phyloP scores from a whole-genome alignment of 345 rosid species.

The Rubroshorea leprosula region DNA sequence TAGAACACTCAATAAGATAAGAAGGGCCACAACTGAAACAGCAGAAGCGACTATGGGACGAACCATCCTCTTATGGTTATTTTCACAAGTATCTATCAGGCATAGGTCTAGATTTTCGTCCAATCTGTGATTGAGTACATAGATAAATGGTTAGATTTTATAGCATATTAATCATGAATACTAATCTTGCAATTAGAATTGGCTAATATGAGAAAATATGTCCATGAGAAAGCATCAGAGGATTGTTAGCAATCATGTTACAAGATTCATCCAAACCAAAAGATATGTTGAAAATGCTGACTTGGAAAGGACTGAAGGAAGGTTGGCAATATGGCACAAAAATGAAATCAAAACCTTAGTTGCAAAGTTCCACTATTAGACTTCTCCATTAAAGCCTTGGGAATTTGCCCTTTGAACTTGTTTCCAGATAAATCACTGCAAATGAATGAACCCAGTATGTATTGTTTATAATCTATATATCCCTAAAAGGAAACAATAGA shows the following conservation, averaged over 20 bases:
- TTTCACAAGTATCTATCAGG: neutral
- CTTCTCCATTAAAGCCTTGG: conserved; percentile 14
- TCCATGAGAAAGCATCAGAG: no score
- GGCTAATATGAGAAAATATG: no score
- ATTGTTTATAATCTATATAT: no score
- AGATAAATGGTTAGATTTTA: neutral
- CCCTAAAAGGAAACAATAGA: no score
- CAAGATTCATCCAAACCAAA: no score
- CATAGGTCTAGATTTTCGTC: neutral
- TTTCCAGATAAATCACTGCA: conserved; percentile 24
- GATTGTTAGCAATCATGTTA: no score
- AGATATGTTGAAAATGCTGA: neutral
- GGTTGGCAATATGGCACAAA: neutral
- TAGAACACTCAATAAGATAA: neutral
- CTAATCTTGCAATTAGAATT: neutral
- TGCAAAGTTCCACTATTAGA: conserved; percentile 11
- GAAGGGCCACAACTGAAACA: neutral
- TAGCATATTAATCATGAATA: neutral
- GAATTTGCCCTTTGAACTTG: conserved; percentile 18
- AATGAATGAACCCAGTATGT: no score
- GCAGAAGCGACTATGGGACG: conserved; percentile 4
- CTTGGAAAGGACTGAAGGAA: neutral
- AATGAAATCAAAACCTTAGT: conserved; percentile 15
- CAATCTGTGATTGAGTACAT: neutral
- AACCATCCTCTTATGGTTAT: neutral